phyloP scores from a whole-genome alignment of 805 yeast genomes.

The Pichia kluyveri region DNA sequence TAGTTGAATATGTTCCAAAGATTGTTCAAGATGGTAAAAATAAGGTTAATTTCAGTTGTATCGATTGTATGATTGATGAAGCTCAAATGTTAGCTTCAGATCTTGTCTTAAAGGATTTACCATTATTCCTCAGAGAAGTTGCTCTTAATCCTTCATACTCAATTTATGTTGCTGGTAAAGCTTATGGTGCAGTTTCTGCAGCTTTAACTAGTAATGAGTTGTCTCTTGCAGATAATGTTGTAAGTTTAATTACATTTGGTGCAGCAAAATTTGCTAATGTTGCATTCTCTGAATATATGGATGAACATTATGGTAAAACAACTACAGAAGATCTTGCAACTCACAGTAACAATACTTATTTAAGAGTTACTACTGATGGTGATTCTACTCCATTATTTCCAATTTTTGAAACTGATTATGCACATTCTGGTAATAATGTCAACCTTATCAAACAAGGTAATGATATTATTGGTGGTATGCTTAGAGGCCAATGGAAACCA shows the following conservation, averaged over 20 bases:
- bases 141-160: not conserved
- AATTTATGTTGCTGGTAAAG: not conserved
- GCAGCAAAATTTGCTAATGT: conserved; percentile 1
- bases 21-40: not conserved
- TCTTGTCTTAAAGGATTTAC: not conserved
- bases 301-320: conserved; percentile 1
- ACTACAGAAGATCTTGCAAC: not conserved
- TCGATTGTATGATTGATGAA: not conserved
- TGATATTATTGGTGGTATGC: not conserved
- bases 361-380: conserved; percentile 1
- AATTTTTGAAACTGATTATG: not conserved
- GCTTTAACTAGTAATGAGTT: conserved; percentile 1
- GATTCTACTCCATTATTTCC: conserved; percentile 2
- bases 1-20: not conserved
- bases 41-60: not conserved
- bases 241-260: not conserved
- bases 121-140: conserved; percentile 1
- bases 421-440: not conserved
- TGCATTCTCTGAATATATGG: conserved; percentile 1
- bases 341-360: not conserved
- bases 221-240: not conserved
- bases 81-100: conserved; percentile 1
- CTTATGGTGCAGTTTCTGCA: conserved; percentile 1
- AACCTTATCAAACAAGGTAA: not conserved
- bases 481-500: not conserved